A percentile compares a stretch with the other conserved stretches of the same genome.
phyloP scores from a whole-genome alignment of 768 basidiomycete genomes.

The Suillus clintonianus region DNA sequence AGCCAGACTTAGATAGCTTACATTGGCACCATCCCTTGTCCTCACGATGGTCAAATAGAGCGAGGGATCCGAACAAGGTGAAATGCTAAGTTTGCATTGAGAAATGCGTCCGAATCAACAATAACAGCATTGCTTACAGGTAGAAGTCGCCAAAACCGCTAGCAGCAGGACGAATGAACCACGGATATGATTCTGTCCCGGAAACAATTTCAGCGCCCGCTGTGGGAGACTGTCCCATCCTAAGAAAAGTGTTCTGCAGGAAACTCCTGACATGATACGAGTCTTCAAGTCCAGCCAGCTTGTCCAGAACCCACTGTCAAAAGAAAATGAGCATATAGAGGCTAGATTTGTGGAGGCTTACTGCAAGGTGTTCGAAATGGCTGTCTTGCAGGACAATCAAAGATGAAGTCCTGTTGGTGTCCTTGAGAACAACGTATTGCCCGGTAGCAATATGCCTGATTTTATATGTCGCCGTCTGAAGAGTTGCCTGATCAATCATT shows the following conservation, averaged over 20 bases:
- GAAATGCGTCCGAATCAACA: background rate
- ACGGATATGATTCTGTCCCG: conserved; percentile 1
- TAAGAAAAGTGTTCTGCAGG: conserved; percentile 2
- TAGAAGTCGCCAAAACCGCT: conserved; percentile 1
- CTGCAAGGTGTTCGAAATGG: conserved; percentile 1
- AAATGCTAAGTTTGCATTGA: background rate
- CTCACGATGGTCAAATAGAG: conserved; percentile 2
- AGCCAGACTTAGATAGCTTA: background rate
- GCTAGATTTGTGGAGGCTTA: background rate
- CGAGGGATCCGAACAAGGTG: background rate
- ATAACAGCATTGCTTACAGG: background rate
- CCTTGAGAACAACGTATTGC: conserved; percentile 1
- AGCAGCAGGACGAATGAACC: conserved; percentile 2
- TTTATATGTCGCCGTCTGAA: background rate
- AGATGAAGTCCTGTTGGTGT: background rate
- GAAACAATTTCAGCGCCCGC: background rate
- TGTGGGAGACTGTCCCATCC: background rate
- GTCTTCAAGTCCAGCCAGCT: background rate
- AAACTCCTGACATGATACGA: background rate
- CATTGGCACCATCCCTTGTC: background rate
- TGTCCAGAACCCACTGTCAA: conserved; percentile 2
- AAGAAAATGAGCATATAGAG: background rate
- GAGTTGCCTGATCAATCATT: background rate
- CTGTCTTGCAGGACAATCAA: background rate
- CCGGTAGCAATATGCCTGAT: background rate